Evolutionary conservation across 345 rosid species (phyloP), one percentile per base, ranked within the genome.

Genomic region (Cardamine occulta): DNA sequence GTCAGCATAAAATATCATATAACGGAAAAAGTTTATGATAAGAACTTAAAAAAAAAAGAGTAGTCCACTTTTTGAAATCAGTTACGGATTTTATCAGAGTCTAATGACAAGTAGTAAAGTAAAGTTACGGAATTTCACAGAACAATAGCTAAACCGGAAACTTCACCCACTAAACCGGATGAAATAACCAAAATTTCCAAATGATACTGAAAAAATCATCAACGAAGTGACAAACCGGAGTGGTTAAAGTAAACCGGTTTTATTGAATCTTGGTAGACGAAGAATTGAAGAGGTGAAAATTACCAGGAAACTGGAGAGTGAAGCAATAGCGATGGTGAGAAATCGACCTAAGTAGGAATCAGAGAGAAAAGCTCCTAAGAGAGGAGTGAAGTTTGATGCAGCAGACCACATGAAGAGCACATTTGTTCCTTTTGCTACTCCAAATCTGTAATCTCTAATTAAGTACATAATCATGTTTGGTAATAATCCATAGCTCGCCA

Each of bases 331-430:
- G 51, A 91, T 88, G 71, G 95, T 85, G 80, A 85, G 82, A 56
- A 82, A 91, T 2, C 93, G 91, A 71, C 97, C 93, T 72, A 89
- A 75, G 61, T 82, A 86, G 15, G 93, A 83, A 84, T 91, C 95
- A 63, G 93, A 79, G 52, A 91, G 53, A 73, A 89, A 86, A 79
- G 97, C 95, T 32, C 95, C 95, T 56, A 86, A 32, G 40, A 87
- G 68, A 49, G 97, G 91, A 45, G 75, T 74, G 82, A 86, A 86
- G 44, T 84, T 84, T 28, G 91, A 76, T 51, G 88, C 88, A 55
- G 96, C 93, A 35, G 84, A 74, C 93, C 93, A 90, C 70, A 87
- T 79, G 82, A 81, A 84, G 67, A 90, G 82, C 1, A 87, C 66
- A 78, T 85, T 87, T 19, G 93, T 73, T 23, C 89, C 91, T 74